A percentile compares a stretch with the other conserved stretches of the same genome.
These are phyloP conservation scores for Coemansia sp. DNA, from an alignment of 192 early-diverging fungal genomes.

Conservation along the genomic window DNA sequence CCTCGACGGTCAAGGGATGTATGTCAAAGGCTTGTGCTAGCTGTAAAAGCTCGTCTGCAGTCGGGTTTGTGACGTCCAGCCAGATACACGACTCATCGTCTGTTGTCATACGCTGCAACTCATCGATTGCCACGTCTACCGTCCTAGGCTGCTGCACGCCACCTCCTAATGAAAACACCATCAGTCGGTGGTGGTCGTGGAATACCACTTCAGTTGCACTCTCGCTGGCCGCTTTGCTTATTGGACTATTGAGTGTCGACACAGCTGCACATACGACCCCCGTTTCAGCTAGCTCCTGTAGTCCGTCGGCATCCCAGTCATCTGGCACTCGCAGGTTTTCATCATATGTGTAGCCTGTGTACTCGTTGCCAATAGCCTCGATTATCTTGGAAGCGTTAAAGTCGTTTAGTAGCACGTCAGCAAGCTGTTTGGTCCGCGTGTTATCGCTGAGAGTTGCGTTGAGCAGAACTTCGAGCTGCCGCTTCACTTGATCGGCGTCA, in stretches of 20 bases:
- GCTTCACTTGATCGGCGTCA: neutral
- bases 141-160: neutral
- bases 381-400: neutral
- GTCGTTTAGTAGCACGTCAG: neutral
- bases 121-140: neutral
- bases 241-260: neutral
- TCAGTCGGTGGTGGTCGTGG: neutral
- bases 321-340: neutral
- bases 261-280: neutral
- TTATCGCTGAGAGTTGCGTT: neutral
- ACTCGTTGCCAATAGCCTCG: neutral
- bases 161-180: neutral
- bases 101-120: too few relatives aligned
- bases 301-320: constrained; percentile 6
- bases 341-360: neutral
- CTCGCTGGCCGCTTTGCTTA: neutral
- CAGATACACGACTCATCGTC: constrained; percentile 42
- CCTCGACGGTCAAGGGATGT: constrained; percentile 88
- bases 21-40: constrained; percentile 66
- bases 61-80: constrained; percentile 63
- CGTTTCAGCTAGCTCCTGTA: constrained; percentile 1
- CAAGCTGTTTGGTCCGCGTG: neutral
- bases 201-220: neutral
- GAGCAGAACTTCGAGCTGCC: neutral
- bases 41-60: constrained; percentile 58